A percentile compares a stretch with the other conserved stretches of the same genome.
Conservation (phyloP, 2,329 filamentous ascomycete genomes). For the Penicillium sclerotiorum region DNA sequence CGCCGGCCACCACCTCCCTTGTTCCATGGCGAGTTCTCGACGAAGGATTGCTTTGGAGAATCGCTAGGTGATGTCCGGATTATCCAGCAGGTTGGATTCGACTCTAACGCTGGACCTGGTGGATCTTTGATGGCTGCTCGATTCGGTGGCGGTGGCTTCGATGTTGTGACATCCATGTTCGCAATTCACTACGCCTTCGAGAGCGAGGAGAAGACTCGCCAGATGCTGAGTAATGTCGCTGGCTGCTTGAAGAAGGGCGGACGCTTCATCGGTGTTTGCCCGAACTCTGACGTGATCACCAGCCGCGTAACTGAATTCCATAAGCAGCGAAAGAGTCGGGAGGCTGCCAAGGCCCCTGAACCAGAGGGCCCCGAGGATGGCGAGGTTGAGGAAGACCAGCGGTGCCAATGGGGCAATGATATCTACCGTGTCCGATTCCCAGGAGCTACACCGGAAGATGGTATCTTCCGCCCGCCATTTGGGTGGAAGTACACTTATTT, state of each 20-base stretch:
- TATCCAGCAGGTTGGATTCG: conserved; percentile 84
- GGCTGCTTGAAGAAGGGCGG: conserved; percentile 90
- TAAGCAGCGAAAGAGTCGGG: conserved; percentile 53
- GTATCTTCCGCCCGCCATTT: conserved; percentile 89
- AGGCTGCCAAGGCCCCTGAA: conserved; percentile 45
- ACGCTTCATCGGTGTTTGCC: conserved; percentile 90
- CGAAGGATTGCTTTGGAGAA: conserved; percentile 91
- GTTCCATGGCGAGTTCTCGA: conserved; percentile 84
- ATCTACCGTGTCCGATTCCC: conserved; percentile 92
- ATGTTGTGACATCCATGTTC: conserved; percentile 99
- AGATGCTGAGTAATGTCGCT: conserved; percentile 91
- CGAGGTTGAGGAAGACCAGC: conserved; percentile 63
- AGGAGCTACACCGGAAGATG: conserved; percentile 77
- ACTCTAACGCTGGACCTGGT: conserved; percentile 66
- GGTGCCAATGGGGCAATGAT: conserved; percentile 84
- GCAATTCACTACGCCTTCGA: conserved; percentile 99
- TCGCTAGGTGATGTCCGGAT: conserved; percentile 79
- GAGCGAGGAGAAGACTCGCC: conserved; percentile 82
- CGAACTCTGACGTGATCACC: conserved; percentile 91
- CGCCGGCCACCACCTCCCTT: conserved; percentile 58
- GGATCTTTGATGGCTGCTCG: conserved; percentile 61
- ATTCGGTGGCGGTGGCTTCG: conserved; percentile 77
- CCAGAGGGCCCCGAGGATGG: conserved; percentile 45
- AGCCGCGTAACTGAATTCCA: conserved; percentile 78
- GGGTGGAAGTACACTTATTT: conserved; percentile 99